Evolutionary conservation across 345 rosid species (phyloP).

Genomic region (Lepidium sativum): DNA sequence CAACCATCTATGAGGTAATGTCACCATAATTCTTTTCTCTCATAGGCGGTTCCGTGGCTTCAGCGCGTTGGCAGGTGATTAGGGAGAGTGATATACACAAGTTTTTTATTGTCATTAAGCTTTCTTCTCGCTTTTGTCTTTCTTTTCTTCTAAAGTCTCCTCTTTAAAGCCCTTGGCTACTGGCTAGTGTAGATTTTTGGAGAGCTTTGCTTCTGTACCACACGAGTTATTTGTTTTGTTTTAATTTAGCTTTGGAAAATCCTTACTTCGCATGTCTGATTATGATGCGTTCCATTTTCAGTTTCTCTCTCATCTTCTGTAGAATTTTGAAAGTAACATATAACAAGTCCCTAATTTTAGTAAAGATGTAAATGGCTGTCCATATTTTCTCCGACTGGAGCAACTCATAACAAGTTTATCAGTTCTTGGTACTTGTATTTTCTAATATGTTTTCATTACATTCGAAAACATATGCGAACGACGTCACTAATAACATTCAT

Average conservation of each 20-base stretch:
- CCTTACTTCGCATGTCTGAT: neutral
- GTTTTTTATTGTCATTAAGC: slow-evolving; percentile 10
- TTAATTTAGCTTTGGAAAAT: slow-evolving; percentile 11
- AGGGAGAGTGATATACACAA: slow-evolving; percentile 4
- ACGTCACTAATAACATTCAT: neutral
- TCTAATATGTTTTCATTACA: neutral
- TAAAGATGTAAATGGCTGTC: neutral
- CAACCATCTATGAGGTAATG: slow-evolving; percentile 5
- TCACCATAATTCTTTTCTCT: slow-evolving; percentile 6
- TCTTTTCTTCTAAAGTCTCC: slow-evolving; percentile 3
- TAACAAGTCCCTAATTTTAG: neutral
- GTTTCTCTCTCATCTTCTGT: neutral
- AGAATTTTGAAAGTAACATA: slow-evolving; percentile 5
- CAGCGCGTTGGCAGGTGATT: slow-evolving; percentile 9
- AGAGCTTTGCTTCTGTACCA: slow-evolving; percentile 17
- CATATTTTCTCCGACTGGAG: neutral
- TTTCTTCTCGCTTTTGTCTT: slow-evolving; percentile 7
- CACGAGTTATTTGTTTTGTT: neutral
- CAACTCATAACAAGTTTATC: neutral
- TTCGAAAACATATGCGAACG: neutral
- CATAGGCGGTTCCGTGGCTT: neutral
- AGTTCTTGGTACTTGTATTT: neutral
- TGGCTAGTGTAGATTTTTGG: slow-evolving; percentile 16
- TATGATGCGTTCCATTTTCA: neutral
- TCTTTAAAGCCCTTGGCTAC: slow-evolving; percentile 13